phyloP scores from a whole-genome alignment of 257 asterid species.

The Nicotiana obtusifolia region DNA sequence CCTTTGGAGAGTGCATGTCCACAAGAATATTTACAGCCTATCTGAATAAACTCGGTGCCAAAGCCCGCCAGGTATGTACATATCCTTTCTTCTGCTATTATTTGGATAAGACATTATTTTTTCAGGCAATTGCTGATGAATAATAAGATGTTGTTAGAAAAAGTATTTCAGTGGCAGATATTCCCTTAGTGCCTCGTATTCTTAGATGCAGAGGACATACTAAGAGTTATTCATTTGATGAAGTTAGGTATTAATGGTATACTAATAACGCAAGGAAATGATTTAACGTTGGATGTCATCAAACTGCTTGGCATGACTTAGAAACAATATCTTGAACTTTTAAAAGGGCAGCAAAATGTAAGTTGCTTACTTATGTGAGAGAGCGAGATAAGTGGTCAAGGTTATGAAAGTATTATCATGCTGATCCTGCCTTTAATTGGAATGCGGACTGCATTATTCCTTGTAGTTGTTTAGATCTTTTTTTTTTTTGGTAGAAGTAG shows the following conservation, averaged over 20 bases:
- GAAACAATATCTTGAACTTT: too few relatives aligned
- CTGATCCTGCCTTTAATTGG: neutral
- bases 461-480: neutral
- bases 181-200: neutral
- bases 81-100: neutral
- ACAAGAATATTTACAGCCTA: slow-evolving; percentile 79
- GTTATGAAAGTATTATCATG: neutral
- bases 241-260: too few relatives aligned
- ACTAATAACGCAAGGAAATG: too few relatives aligned
- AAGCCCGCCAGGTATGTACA: slow-evolving; percentile 65
- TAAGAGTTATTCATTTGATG: neutral
- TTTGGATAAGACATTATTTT: neutral
- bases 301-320: too few relatives aligned
- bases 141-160: neutral
- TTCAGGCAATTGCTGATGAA: neutral
- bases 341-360: too few relatives aligned
- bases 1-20: slow-evolving; percentile 95
- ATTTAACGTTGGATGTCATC: too few relatives aligned
- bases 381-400: neutral
- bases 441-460: neutral
- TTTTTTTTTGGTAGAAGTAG: neutral
- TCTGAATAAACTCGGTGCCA: slow-evolving; percentile 56
- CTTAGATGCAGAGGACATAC: neutral
- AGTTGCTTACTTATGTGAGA: too few relatives aligned
- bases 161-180: neutral